Percentiles rank a stretch among this genome's conserved stretches.
Evolutionary conservation across 2,329 filamentous ascomycete genomes (phyloP).

Genomic region (Phialemonium atrogriseum): DNA sequence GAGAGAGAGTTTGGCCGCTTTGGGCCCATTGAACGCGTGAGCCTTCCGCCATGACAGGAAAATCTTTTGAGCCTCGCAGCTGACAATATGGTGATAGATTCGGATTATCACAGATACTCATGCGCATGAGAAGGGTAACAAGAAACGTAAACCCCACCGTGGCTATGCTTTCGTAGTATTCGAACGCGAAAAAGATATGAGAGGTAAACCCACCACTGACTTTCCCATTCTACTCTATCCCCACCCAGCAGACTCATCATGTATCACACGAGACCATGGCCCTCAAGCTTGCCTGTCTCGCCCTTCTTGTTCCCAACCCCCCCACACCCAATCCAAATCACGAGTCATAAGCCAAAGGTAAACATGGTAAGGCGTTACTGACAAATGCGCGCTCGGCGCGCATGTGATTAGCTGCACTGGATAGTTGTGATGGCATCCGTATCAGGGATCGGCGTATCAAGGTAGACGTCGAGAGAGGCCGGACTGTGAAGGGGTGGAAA

Average conservation of each 20-base stretch:
- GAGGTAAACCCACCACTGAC: slow-evolving; percentile 65
- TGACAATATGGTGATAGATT: slow-evolving; percentile 47
- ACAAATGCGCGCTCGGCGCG: slow-evolving; percentile 56
- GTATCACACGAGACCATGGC: slow-evolving; percentile 40
- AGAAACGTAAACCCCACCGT: slow-evolving; percentile 72
- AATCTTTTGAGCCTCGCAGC: slow-evolving; percentile 4
- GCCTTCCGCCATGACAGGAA: slow-evolving; percentile 22
- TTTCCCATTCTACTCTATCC: slow-evolving; percentile 17
- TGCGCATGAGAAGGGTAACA: slow-evolving; percentile 58
- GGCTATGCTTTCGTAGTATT: slow-evolving; percentile 97
- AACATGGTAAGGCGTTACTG: slow-evolving; percentile 56
- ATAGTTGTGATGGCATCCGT: slow-evolving; percentile 72
- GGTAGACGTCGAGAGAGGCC: slow-evolving; percentile 92
- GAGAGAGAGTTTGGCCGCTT: slow-evolving; percentile 91
- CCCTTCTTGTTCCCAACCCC: slow-evolving; percentile 13
- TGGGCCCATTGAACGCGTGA: slow-evolving; percentile 84
- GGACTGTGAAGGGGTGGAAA: slow-evolving; percentile 89
- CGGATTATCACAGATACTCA: slow-evolving; percentile 77
- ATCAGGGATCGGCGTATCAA: slow-evolving; percentile 90
- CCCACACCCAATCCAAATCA: slow-evolving; percentile 10
- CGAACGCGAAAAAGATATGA: slow-evolving; percentile 97
- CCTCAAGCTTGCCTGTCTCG: slow-evolving; percentile 48
- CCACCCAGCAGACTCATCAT: not conserved
- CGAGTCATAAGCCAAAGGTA: no score
- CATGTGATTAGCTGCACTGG: slow-evolving; percentile 76